Evolutionary conservation across 2,329 filamentous ascomycete genomes (phyloP), one percentile per base, ranked within the genome.

Genomic region (Aspergillus brasiliensis): DNA sequence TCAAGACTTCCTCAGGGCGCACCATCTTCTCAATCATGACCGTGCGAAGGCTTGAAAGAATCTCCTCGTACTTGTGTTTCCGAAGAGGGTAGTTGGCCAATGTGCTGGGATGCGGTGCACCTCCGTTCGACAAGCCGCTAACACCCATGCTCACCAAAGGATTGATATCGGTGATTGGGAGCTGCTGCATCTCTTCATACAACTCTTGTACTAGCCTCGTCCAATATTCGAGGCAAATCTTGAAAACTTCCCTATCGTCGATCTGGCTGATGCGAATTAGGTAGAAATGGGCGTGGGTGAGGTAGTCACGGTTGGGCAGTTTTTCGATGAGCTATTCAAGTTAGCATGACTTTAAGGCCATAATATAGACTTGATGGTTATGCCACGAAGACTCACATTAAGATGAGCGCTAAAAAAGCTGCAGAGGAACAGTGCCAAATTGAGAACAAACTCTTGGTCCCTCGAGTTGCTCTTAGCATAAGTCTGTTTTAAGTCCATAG

Each of bases 21-120:
- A 99, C 95, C 95, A 99, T 99, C 83, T 97, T 97, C 81, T 99
- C 95, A 63, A 99, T 98, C 95, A 99, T 99, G 66, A 99, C 95
- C 23, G 94, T 90, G 67, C 95, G 89, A 59, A 99, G 83, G 75
- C 97, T 98, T 8, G 94, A 94, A 52, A 99, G 82, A 19, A 99
- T 90, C 73, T 97, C 92, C 65, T 89, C 89, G 78, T 98, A 99
- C 80, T 97, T 98, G 84, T 99, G 94, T 82, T 99, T 99, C 62
- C 96, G 89, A 47, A 99, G 85, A 11, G 94, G 92, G 72, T 96
- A 96, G 77, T 92, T 96, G 69, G 88, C 89, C 63, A 98, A 83
- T n/a, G 94, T 82, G 55, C 82, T 86, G 1, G 94, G 92, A 73
- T 97, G 92, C 52, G 92, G 90, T 2, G 92, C 93, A 47, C 93